phyloP scores from a whole-genome alignment of 2,329 filamentous ascomycete species.

The Sclerotinia nivalis region DNA sequence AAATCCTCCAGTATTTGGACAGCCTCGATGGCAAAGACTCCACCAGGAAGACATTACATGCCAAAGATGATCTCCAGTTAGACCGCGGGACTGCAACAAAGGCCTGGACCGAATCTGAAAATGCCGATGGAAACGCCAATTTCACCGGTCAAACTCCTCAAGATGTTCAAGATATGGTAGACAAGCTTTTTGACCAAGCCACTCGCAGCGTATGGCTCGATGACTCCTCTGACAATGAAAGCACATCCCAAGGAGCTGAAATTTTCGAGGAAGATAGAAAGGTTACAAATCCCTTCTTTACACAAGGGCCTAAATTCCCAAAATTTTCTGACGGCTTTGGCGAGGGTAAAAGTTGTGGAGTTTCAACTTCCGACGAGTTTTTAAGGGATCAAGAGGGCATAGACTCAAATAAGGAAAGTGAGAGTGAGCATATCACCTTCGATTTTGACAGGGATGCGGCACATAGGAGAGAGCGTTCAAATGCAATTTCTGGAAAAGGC shows the following conservation, averaged over 20 bases:
- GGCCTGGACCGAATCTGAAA: neutral
- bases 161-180: neutral
- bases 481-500: slow-evolving; percentile 4
- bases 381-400: neutral
- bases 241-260: neutral
- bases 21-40: neutral
- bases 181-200: neutral
- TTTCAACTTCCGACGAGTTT: neutral
- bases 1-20: slow-evolving; percentile 18
- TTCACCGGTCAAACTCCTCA: neutral
- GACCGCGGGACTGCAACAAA: neutral
- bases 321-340: neutral
- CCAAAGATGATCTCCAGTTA: neutral
- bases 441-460: neutral
- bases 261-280: slow-evolving; percentile 3
- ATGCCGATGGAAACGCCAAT: neutral
- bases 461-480: slow-evolving; percentile 4
- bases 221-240: neutral
- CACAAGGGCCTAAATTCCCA: neutral
- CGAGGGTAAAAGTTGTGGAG: neutral
- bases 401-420: too few species aligned
- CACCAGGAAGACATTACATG: neutral
- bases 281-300: neutral
- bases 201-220: neutral
- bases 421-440: neutral